Evolutionary conservation across 1,139 yeast genomes (phyloP).

Genomic region (Yamadazyma blattariae): DNA sequence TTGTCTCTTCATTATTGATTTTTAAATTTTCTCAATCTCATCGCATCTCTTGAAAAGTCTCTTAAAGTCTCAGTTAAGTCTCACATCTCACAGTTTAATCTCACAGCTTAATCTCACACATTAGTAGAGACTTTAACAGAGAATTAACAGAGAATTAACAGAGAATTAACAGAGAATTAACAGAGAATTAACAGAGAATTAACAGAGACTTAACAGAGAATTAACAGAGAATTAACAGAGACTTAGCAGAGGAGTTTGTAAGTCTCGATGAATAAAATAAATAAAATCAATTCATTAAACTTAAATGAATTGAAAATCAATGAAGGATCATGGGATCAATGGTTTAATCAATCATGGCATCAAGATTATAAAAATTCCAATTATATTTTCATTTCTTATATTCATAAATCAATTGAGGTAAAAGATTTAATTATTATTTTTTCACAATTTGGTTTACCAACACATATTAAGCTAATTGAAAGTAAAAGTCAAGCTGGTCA

Average conservation of each 20-base stretch:
- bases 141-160: too few species aligned
- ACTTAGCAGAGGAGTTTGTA: too few species aligned
- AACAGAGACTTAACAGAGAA: too few species aligned
- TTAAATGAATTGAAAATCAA: conserved; percentile 69
- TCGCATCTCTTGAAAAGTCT: conserved; percentile 14
- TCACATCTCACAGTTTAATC: neutral
- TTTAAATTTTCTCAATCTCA: conserved; percentile 10
- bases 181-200: too few species aligned
- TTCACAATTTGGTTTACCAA: conserved; percentile 89
- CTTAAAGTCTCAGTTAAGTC: too few species aligned
- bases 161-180: too few species aligned
- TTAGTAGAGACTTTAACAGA: too few species aligned
- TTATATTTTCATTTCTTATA: conserved; percentile 63
- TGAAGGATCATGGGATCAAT: too few species aligned
- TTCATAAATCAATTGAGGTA: conserved; percentile 64
- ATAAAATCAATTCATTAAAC: conserved; percentile 59
- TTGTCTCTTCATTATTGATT: conserved; percentile 9
- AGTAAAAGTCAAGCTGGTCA: conserved; percentile 45
- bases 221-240: too few species aligned
- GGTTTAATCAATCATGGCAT: conserved; percentile 81
- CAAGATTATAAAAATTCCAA: conserved; percentile 71
- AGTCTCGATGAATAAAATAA: conserved; percentile 46
- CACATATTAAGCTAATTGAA: conserved; percentile 62
- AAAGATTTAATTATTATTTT: conserved; percentile 75
- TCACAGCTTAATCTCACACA: too few species aligned